These are phyloP conservation scores for Debaryomyces sp. DNA, from an alignment of 1,139 yeast genomes.

Conservation along the genomic window DNA sequence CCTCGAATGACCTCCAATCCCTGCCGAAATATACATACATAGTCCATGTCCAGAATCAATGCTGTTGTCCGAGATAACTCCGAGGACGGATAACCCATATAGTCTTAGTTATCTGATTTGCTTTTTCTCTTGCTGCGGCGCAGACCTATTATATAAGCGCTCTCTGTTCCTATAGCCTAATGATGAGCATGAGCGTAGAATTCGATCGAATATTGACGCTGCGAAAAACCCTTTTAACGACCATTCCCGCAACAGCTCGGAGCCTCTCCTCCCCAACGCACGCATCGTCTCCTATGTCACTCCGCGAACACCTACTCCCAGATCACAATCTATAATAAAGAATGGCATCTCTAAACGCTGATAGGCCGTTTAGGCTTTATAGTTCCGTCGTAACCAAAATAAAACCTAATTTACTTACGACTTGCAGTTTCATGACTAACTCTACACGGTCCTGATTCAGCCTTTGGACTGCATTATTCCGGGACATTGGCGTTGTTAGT, in stretches of 20 bases:
- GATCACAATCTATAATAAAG: neutral
- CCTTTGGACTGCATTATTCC: neutral
- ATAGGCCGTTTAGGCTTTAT: neutral
- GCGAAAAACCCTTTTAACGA: neutral
- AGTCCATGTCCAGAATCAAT: neutral
- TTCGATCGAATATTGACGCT: neutral
- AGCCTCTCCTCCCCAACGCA: neutral
- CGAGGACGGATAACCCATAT: neutral
- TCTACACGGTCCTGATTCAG: neutral
- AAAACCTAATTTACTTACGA: neutral
- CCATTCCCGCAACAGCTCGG: neutral
- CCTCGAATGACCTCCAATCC: neutral
- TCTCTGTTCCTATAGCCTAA: neutral
- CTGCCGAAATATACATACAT: constrained; percentile 3
- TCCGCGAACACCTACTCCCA: neutral
- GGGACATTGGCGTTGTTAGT: neutral
- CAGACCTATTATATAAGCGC: neutral
- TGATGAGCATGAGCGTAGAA: neutral
- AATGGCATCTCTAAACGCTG: neutral
- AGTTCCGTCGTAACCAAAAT: neutral
- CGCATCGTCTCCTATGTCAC: neutral
- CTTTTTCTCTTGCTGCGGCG: neutral
- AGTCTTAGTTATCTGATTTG: neutral
- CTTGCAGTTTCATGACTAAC: neutral
- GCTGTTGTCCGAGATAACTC: neutral